Evolutionary conservation across 208 protist species (phyloP).

Genomic region (Leishmania tarentolae): DNA sequence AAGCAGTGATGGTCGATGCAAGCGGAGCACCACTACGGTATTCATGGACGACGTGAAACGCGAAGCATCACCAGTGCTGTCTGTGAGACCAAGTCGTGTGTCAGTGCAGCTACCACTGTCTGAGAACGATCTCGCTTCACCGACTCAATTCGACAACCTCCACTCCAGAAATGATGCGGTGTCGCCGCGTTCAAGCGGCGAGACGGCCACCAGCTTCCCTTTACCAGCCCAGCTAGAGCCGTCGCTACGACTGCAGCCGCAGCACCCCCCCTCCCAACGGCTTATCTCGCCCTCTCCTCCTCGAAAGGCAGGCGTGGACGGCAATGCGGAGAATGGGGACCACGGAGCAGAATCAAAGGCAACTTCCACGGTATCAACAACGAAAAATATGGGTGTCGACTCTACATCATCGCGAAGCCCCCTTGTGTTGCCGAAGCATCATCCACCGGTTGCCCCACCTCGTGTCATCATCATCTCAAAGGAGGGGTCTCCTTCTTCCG

Average conservation of each 20-base stretch:
- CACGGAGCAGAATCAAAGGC: not conserved
- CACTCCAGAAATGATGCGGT: not conserved
- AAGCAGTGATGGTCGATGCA: not conserved
- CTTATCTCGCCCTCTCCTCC: constrained; percentile 11
- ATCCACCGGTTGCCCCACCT: constrained; percentile 18
- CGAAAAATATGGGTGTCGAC: not conserved
- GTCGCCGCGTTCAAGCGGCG: not conserved
- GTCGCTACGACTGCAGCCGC: not conserved
- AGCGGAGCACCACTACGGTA: constrained; percentile 1
- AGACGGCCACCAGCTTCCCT: not conserved
- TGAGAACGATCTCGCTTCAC: not conserved
- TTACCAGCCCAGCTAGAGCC: not conserved
- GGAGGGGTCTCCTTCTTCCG: constrained; percentile 1
- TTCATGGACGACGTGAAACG: not conserved
- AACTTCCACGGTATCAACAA: not conserved
- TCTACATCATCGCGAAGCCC: not conserved
- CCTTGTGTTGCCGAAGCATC: not conserved
- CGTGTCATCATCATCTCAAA: not conserved
- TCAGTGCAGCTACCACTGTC: not conserved
- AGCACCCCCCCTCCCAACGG: not conserved
- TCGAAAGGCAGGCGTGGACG: not conserved
- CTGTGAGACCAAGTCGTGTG: not conserved
- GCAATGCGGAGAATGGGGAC: not conserved
- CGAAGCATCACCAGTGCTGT: not conserved
- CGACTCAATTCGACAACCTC: constrained; percentile 3